Conservation (phyloP, 164 flowering plant genomes). For the Magnolia changhungtana region DNA sequence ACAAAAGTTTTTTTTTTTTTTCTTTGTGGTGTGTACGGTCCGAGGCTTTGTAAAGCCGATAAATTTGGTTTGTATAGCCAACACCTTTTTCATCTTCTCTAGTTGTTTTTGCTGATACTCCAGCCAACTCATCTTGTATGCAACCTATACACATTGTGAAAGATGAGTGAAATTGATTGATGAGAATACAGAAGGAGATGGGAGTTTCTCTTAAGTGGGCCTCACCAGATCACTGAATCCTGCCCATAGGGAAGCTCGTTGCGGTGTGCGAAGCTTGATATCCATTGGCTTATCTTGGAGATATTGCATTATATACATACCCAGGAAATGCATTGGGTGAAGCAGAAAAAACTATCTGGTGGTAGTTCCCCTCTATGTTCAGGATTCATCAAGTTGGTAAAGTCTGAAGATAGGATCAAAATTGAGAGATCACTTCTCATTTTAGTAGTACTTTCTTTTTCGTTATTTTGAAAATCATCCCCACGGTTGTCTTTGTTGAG, state of each 20-base stretch:
- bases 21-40: too few relatives aligned
- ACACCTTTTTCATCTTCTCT: constrained; percentile 64
- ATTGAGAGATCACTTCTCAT: neutral
- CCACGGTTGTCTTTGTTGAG: too few relatives aligned
- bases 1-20: too few relatives aligned
- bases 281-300: constrained; percentile 32
- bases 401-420: constrained; percentile 3
- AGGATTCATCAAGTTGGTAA: constrained; percentile 10
- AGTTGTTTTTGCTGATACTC: constrained; percentile 47
- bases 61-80: too few relatives aligned
- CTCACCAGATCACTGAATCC: constrained; percentile 62
- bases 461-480: constrained; percentile 4
- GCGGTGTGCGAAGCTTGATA: constrained; percentile 60
- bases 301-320: constrained; percentile 5
- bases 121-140: constrained; percentile 40
- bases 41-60: too few relatives aligned
- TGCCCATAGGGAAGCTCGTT: constrained; percentile 60
- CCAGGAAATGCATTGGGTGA: constrained; percentile 4
- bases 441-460: constrained; percentile 13
- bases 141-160: constrained; percentile 36
- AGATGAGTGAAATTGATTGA: neutral
- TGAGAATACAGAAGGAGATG: neutral
- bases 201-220: neutral
- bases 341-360: constrained; percentile 5
- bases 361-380: neutral